These are phyloP conservation scores for Phytophthora kernoviae DNA, from an alignment of 352 stramenopile genomes.

Conservation along the genomic window DNA sequence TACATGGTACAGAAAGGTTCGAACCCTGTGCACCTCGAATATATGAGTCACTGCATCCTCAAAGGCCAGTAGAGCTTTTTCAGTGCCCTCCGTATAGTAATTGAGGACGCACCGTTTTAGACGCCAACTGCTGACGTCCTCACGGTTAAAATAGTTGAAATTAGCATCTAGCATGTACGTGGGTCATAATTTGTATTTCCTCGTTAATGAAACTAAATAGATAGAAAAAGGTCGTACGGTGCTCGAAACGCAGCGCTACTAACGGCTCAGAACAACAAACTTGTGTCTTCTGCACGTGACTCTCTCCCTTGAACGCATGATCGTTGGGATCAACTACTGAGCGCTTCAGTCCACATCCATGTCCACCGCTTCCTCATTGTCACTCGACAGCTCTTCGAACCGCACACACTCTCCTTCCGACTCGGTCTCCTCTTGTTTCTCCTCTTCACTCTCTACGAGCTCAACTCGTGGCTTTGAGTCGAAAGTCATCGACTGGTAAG, in stretches of 20 bases:
- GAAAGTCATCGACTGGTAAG: conserved; percentile 35
- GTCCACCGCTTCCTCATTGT: conserved; percentile 74
- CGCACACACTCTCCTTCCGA: conserved; percentile 50
- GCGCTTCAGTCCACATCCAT: conserved; percentile 75
- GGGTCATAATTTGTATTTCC: not conserved
- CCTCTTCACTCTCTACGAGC: conserved; percentile 56
- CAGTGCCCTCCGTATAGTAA: too few relatives aligned
- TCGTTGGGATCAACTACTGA: not conserved
- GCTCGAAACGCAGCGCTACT: not conserved
- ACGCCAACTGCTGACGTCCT: too few relatives aligned
- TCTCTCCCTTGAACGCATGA: conserved; percentile 6
- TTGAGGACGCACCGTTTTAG: too few relatives aligned
- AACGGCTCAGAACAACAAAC: not conserved
- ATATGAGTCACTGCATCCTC: too few relatives aligned
- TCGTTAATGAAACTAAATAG: not conserved
- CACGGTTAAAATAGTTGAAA: too few relatives aligned
- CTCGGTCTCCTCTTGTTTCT: conserved; percentile 19
- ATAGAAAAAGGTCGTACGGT: too few relatives aligned
- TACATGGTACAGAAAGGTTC: too few relatives aligned
- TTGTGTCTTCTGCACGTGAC: too few relatives aligned
- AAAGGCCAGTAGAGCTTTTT: too few relatives aligned
- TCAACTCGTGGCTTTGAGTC: conserved; percentile 42
- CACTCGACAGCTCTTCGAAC: conserved; percentile 72
- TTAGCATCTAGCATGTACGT: too few relatives aligned
- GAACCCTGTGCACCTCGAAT: too few relatives aligned